phyloP scores from a whole-genome alignment of 2,329 filamentous ascomycete species.

The Alternaria panax region DNA sequence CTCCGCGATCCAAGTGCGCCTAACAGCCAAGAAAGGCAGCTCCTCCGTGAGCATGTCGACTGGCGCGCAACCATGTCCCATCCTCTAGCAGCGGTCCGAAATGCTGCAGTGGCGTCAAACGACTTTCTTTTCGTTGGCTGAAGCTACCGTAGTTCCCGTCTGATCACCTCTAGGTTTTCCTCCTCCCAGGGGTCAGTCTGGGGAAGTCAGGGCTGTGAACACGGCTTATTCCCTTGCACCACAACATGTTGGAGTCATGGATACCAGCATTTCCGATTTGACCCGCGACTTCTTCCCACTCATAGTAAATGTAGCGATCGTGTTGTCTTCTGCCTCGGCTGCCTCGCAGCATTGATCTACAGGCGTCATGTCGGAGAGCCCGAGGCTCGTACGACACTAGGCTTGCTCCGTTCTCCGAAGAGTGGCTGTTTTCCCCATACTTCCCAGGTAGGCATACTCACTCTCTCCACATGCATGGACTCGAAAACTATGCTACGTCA shows the following conservation, averaged over 20 bases:
- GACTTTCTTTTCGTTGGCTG: neutral
- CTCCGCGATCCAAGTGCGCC: constrained; percentile 1
- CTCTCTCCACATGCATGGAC: too few relatives aligned
- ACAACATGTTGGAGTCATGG: neutral
- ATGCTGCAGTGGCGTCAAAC: neutral
- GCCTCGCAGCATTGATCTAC: neutral
- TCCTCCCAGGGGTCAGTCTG: constrained; percentile 1
- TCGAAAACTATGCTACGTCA: too few relatives aligned
- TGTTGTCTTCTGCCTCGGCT: neutral
- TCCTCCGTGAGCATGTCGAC: neutral
- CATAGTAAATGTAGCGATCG: neutral
- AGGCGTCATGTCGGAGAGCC: neutral
- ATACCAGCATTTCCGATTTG: neutral
- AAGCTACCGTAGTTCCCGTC: constrained; percentile 1
- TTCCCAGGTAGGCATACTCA: too few relatives aligned
- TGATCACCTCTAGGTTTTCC: neutral
- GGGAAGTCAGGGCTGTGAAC: neutral
- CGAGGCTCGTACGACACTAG: constrained; percentile 3
- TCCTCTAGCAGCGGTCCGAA: neutral
- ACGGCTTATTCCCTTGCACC: neutral
- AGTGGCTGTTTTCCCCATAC: neutral
- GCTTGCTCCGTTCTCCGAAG: neutral
- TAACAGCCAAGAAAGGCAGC: neutral
- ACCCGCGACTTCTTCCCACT: neutral
- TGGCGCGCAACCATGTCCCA: neutral